Percentiles rank a stretch among this genome's conserved stretches.
These are phyloP conservation scores for Cyclocybe cylindracea DNA, from an alignment of 768 basidiomycete genomes.

Conservation along the genomic window DNA sequence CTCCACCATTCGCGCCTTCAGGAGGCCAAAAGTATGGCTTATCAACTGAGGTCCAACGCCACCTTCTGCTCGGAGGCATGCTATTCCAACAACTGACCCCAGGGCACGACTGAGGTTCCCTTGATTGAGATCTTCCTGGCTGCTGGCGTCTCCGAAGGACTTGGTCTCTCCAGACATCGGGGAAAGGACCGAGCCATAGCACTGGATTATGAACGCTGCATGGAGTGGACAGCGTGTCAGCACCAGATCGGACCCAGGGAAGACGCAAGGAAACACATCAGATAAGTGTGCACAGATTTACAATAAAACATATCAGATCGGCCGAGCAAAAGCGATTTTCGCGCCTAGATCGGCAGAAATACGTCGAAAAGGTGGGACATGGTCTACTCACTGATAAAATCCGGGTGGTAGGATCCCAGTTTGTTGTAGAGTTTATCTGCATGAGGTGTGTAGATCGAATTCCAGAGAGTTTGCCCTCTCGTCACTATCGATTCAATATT, in stretches of 20 bases:
- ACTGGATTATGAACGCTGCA: constrained; percentile 84
- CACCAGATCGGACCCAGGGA: not conserved
- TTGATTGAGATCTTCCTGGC: constrained; percentile 56
- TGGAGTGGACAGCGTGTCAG: constrained; percentile 9
- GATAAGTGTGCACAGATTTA: constrained; percentile 1
- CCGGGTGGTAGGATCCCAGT: constrained; percentile 86
- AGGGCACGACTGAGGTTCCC: constrained; percentile 85
- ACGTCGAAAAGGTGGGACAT: constrained; percentile 31
- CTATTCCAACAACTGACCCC: constrained; percentile 82
- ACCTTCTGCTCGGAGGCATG: constrained; percentile 82
- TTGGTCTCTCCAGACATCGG: constrained; percentile 65
- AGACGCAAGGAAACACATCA: constrained; percentile 3
- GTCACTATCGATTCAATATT: constrained; percentile 69
- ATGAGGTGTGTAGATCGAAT: constrained; percentile 87
- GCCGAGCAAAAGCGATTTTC: constrained; percentile 23
- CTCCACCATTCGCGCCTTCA: constrained; percentile 73
- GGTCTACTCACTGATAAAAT: constrained; percentile 82
- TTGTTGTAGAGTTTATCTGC: constrained; percentile 88
- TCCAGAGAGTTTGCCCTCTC: constrained; percentile 77
- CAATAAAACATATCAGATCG: constrained; percentile 18
- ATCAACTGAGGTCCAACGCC: constrained; percentile 85
- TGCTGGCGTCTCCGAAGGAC: constrained; percentile 40
- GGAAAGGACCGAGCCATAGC: constrained; percentile 77
- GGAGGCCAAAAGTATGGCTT: constrained; percentile 88
- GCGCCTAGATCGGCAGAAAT: constrained; percentile 32